Base-by-base conservation (phyloP, 108 stramenopile species). In the Discostella pseudostelligera region DNA sequence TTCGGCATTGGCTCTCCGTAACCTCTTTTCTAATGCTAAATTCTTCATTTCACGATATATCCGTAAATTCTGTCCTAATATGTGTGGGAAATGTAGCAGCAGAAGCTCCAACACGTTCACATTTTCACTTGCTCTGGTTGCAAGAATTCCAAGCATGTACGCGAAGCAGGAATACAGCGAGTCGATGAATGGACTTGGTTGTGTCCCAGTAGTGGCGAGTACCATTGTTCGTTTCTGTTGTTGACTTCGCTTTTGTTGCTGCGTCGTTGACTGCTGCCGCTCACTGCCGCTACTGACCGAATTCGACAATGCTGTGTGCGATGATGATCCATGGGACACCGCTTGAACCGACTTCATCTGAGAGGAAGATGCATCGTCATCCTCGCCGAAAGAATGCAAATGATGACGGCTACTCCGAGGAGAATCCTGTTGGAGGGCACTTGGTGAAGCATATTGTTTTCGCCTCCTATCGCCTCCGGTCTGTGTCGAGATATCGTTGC, bases 71-170 rank as follows among this genome's bases (percentile, higher is more conserved):
- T 85, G 81, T 29, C 80, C 83, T 36, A 93, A 35, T 0, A 93
- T 81, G 42, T 84, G 68, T 10, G 82, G 81, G 75, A 86, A 80
- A 59, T 90, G 88, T 4, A 93, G 45, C 29, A 93, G 49, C 29
- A 88, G 57, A 39, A 93, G 54, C 45, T 84, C 76, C 36, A 85
- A 59, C 9, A 90, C 55, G 49, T 93, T 93, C 56, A 93, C 83
- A 65, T 87, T 81, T 72, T 90, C 89, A n/a, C 71, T 65, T 22
- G 74, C 84, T 9, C 83, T 69, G n/a, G 81, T 81, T 7, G 84
- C 86, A 37, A 93, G 56, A 29, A 81, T 80, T 12, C 92, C 92
- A 65, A 93, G 84, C 0, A 78, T 70, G n/a, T 73, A 65, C 13
- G 86, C 77, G 73, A 93, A 74, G n/a, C 77, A 55, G 36, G 77